Evolutionary conservation across 164 flowering plant genomes (phyloP), one percentile per base, ranked within the genome.

Genomic region (Paratinospora sagittata): DNA sequence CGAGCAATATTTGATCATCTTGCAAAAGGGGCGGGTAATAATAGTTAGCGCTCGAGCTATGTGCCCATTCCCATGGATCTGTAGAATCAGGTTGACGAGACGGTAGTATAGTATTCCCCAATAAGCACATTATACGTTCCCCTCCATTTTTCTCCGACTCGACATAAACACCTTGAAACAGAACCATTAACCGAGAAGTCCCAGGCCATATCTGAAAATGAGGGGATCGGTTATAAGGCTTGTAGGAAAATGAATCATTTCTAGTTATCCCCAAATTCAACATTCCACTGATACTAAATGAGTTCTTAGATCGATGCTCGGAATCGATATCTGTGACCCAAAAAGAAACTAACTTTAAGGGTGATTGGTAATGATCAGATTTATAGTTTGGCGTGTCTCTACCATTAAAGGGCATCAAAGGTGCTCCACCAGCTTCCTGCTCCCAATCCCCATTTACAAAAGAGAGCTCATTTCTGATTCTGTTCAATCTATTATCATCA

Each of bases 91-190:
- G 67, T 62, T 82, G 83, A 27, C 96, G 85, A 75, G 87, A 80
- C n/a, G 97, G 98, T 80, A 93, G 78, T 74, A 83, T 77, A 4
- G 94, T 63, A 61, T 27, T 77, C 58, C 97, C 97, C 74, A 93
- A 75, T 84, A 93, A 76, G 72, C 98, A 93, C 81, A 93, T 27
- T 12, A 83, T 83, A 72, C 85, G 81, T 66, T 87, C 93, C 70
- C 96, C 95, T 16, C 80, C 86, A 74, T 86, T 81, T 47, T 82
- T 65, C 71, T 79, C 69, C 0, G 87, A 79, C 69, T 91, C 98
- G 8, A 81, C 73, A 72, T 90, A 91, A 75, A 90, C 68, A 74
- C 98, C 96, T 83, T 93, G 85, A 68, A 93, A 86, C 8, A 27
- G 17, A 65, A 93, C 73, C 1, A 75, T 65, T 21, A 90, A 82